phyloP scores from a whole-genome alignment of 495 filamentous ascomycete genomes.

The Acidomyces sp. region DNA sequence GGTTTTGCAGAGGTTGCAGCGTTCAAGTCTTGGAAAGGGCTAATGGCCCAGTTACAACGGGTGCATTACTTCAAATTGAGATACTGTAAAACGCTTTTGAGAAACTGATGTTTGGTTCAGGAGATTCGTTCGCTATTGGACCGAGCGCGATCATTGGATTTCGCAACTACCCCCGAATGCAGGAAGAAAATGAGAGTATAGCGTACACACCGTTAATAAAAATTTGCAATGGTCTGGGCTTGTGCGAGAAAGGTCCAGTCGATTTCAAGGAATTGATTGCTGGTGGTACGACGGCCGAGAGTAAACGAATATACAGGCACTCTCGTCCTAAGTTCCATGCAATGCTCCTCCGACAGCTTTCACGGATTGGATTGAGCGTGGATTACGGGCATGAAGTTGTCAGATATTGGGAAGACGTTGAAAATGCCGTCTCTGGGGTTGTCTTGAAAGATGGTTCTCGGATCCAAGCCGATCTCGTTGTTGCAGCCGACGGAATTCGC shows the following conservation, averaged over 20 bases:
- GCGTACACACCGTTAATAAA: constrained; percentile 36
- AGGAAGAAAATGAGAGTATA: constrained; percentile 34
- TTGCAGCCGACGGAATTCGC: constrained; percentile 48
- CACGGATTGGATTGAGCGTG: constrained; percentile 38
- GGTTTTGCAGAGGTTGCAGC: no score
- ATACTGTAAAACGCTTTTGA: not conserved
- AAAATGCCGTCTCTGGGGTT: constrained; percentile 31
- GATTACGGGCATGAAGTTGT: constrained; percentile 40
- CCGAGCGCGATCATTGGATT: constrained; percentile 36
- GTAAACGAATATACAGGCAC: constrained; percentile 31
- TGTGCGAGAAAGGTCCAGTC: constrained; percentile 28
- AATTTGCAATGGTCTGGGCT: constrained; percentile 41
- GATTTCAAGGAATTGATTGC: constrained; percentile 21
- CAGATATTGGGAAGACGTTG: constrained; percentile 38
- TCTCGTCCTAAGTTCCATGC: constrained; percentile 40
- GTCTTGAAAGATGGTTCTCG: constrained; percentile 36
- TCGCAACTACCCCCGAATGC: constrained; percentile 43
- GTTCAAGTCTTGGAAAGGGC: no score
- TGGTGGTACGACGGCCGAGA: constrained; percentile 30
- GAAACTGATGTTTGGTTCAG: constrained; percentile 20
- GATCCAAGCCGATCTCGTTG: constrained; percentile 42
- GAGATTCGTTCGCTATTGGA: constrained; percentile 43
- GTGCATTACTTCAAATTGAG: not conserved
- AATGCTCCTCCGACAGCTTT: constrained; percentile 42
- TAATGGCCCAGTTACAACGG: no score